Conservation (phyloP, 2,329 filamentous ascomycete species). For the Alternaria hordeiaustralica region DNA sequence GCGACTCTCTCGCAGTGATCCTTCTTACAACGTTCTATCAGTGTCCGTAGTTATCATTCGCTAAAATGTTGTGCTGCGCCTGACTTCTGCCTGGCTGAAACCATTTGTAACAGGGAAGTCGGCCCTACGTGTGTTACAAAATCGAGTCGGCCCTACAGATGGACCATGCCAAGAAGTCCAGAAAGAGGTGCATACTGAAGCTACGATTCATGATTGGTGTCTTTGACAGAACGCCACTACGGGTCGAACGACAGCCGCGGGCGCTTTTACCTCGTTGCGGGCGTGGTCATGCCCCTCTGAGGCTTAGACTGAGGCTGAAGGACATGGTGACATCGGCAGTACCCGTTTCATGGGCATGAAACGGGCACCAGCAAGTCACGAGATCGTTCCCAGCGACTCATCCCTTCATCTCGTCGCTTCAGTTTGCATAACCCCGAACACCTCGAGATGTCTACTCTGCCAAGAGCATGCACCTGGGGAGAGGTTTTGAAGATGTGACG, state of each 20-base stretch:
- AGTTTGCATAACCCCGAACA: not conserved
- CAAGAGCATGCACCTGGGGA: constrained; percentile 1
- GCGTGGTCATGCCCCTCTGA: not conserved
- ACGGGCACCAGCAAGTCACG: not conserved
- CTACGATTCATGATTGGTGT: not conserved
- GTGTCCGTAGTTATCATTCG: not conserved
- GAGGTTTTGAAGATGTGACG: constrained; percentile 1
- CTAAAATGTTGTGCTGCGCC: not conserved
- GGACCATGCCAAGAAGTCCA: not conserved
- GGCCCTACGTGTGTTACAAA: not conserved
- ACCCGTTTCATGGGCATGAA: not conserved
- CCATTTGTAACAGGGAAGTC: not conserved
- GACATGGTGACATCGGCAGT: not conserved
- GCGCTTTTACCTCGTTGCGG: not conserved
- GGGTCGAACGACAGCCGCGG: not conserved
- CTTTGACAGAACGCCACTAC: not conserved
- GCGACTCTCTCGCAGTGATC: not conserved
- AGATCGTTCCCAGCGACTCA: not conserved
- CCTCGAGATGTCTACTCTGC: not conserved
- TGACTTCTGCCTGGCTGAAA: not conserved
- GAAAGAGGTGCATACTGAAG: not conserved
- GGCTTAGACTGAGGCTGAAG: not conserved
- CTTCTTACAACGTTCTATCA: not conserved
- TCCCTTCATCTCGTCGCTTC: not conserved
- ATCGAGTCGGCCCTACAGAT: not conserved